Base-by-base conservation (phyloP, 441 rosid genomes). In the Eruca vesicaria region DNA sequence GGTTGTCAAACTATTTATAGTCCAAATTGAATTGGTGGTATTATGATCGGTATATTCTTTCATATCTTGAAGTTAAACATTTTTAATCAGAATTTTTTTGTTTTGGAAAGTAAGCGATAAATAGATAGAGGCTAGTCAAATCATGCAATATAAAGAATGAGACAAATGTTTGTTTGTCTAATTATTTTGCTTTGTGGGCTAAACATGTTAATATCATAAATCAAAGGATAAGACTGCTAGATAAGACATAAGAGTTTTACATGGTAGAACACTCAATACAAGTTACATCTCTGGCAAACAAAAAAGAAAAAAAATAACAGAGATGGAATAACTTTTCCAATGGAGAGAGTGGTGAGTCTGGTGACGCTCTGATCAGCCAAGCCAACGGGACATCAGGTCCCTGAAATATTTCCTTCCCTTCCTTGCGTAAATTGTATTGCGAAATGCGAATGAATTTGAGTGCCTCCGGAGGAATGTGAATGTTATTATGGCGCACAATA, bases 91-190 rank as follows among this genome's bases (percentile, higher is more conserved):
- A 6, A 53, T n/a, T n/a, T n/a, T n/a, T n/a, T n/a, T n/a, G n/a
- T n/a, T n/a, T n/a, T n/a, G n/a, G 21, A 26, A 16, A 26, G 38
- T 38, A 35, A 72, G 5, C 45, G 29, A 72, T 53, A 35, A 29
- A 41, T 41, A 29, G 23, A 28, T 11, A n/a, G 12, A 41, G 14
- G 69, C 50, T 66, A 45, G 72, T 29, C 36, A 57, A 65, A 56
- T 10, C 7, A 28, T 66, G 72, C 77, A 57, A 73, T 65, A 57
- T 26, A 56, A 57, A 29, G 66, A 74, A 57, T 66, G 29, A 66
- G 66, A 43, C 60, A 43, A 43, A 43, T 18, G 9, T 14, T 26
- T 14, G 12, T 12, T 14, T 33, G 68, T 23, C 73, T 67, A 67
- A 60, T 74, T 33, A 57, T 41, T 43, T 65, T 29, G 28, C 12